Evolutionary conservation across 2,329 filamentous ascomycete species (phyloP).

Genomic region (Clarireedia homoeocarpa): DNA sequence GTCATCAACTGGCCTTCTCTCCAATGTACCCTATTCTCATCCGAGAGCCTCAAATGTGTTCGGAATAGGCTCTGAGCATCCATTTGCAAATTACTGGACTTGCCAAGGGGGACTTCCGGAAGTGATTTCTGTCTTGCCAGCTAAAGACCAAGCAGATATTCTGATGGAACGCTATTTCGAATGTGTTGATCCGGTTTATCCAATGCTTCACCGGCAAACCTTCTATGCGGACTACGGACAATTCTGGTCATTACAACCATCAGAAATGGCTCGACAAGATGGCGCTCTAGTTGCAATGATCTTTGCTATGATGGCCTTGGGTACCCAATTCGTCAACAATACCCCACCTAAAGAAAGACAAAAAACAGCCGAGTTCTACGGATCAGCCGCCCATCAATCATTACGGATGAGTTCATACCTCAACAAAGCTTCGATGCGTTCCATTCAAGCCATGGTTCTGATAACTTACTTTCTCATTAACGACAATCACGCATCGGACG

Average conservation of each 20-base stretch:
- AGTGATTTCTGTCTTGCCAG: conserved; percentile 67
- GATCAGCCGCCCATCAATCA: conserved; percentile 71
- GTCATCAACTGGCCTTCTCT: conserved; percentile 52
- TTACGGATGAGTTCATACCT: conserved; percentile 69
- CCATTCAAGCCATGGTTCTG: conserved; percentile 75
- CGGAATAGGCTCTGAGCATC: conserved; percentile 71
- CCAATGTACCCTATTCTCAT: conserved; percentile 64
- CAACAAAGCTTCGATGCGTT: conserved; percentile 63
- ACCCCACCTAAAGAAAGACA: conserved; percentile 53
- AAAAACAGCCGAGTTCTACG: conserved; percentile 74
- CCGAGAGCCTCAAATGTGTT: conserved; percentile 70
- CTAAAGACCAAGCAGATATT: conserved; percentile 68
- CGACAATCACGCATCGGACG: conserved; percentile 76
- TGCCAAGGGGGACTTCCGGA: conserved; percentile 67
- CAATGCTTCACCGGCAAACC: conserved; percentile 67
- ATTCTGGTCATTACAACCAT: conserved; percentile 57
- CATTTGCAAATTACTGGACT: conserved; percentile 81
- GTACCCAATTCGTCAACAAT: conserved; percentile 63
- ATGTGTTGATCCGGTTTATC: conserved; percentile 72
- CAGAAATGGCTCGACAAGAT: conserved; percentile 55
- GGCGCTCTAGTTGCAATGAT: conserved; percentile 64
- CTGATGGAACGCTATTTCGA: conserved; percentile 57
- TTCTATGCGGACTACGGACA: conserved; percentile 74
- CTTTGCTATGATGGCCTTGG: conserved; percentile 70
- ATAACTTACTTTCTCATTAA: conserved; percentile 80